Conservation (phyloP, 129 eudicot species). For the Lactuca sativa region DNA sequence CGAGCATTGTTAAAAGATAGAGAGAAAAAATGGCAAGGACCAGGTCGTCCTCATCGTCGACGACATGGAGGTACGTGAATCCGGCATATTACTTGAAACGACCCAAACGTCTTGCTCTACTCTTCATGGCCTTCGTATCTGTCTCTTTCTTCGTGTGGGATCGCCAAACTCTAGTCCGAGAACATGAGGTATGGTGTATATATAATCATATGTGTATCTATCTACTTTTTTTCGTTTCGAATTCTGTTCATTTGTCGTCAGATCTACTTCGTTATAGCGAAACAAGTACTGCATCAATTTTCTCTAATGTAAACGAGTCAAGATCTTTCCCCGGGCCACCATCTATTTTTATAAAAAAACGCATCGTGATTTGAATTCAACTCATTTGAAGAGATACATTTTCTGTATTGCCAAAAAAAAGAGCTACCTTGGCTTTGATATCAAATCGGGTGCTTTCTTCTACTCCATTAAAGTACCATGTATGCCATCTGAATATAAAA, state of each 20-base stretch:
- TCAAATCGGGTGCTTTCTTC: neutral
- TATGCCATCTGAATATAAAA: no score
- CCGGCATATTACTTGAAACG: conserved; percentile 92
- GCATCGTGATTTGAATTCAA: neutral
- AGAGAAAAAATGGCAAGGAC: conserved; percentile 63
- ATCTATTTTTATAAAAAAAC: neutral
- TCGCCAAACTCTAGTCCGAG: conserved; percentile 83
- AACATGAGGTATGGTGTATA: conserved; percentile 65
- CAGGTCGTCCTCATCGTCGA: conserved; percentile 55
- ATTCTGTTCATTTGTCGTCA: neutral
- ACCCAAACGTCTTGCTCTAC: conserved; percentile 81
- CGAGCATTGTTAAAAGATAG: neutral
- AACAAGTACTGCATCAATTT: neutral
- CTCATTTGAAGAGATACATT: neutral
- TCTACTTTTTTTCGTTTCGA: neutral
- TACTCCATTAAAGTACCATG: no score
- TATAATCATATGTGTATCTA: neutral
- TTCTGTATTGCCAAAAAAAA: neutral
- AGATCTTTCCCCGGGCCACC: neutral
- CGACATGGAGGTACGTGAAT: conserved; percentile 67
- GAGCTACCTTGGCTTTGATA: neutral
- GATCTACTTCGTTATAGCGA: conserved; percentile 12
- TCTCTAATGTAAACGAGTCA: neutral
- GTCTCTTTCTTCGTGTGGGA: conserved; percentile 73
- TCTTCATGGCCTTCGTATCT: conserved; percentile 59